Evolutionary conservation across 78 protist genomes (phyloP).

Genomic region (Dictyostelium citrinum): DNA sequence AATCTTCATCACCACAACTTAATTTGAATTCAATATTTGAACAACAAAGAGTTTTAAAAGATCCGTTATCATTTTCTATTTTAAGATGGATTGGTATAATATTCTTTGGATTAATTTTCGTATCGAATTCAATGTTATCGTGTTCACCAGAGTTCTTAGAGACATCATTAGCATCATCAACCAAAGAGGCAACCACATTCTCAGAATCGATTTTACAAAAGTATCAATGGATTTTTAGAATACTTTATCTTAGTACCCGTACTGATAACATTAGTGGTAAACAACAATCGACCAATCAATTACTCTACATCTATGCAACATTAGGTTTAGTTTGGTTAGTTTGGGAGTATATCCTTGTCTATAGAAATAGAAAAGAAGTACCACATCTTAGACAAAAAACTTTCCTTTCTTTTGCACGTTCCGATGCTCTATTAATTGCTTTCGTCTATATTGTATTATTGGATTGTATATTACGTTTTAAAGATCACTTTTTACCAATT

Average conservation of each 20-base stretch:
- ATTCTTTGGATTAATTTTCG: not conserved
- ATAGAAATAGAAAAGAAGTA: not conserved
- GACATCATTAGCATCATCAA: not conserved
- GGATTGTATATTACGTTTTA: not conserved
- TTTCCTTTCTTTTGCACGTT: not conserved
- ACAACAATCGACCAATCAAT: not conserved
- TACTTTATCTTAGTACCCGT: not conserved
- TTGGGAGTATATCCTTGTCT: conserved; percentile 12
- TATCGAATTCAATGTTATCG: not conserved
- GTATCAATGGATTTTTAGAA: conserved; percentile 6
- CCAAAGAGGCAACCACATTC: not conserved
- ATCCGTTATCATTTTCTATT: conserved; percentile 1
- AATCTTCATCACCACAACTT: not conserved
- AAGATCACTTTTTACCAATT: not conserved
- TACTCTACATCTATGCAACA: not conserved
- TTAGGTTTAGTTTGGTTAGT: conserved; percentile 3
- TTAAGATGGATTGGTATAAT: conserved; percentile 37
- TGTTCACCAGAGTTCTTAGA: not conserved
- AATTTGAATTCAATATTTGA: not conserved
- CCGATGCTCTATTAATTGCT: conserved; percentile 1
- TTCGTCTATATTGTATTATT: conserved; percentile 19
- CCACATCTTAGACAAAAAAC: not conserved
- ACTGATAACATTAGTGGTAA: not conserved
- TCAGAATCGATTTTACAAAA: not conserved
- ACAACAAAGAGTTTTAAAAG: not conserved